Evolutionary conservation across 805 yeast species (phyloP), one percentile per base, ranked within the genome.

Genomic region (Zygoascus biomembranicola): DNA sequence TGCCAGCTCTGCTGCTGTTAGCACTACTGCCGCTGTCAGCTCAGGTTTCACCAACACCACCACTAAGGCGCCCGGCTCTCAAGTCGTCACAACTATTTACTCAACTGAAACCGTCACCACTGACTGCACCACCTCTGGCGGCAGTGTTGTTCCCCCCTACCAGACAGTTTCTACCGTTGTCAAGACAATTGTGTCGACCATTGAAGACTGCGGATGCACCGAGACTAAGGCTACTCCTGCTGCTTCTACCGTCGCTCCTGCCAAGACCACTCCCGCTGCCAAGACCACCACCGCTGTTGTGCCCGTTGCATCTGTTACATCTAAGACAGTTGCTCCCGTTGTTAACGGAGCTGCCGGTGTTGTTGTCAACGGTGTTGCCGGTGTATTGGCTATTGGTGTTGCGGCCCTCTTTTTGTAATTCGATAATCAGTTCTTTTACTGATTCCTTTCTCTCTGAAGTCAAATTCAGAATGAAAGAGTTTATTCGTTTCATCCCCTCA

Each of bases 61-160:
- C 5, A 6, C 28, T 6, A 23, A 23, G 28, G 6, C 28, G 3
- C 3, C 28, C 6, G 28, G 28, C 3, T 6, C 28, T 23, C 28
- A 3, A 4, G 28, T 23, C 6, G 39, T 35, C 39, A 42, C 44
- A 5, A 19, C 26, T 11, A 42, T 42, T 18, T 11, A 5, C 20
- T 5, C 44, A 5, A 42, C 44, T n/a, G 49, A 44, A 11, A 52
- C 50, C 26, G 32, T 48, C 47, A 52, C 55, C 28, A 46, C 53
- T 49, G 58, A 54, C 18, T 56, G 57, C 45, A 53, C 57, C 47
- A 56, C 55, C 39, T 43, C 57, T 16, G 52, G 54, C 32, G 56
- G 59, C n/a, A 52, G 50, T 39, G 31, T 32, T 35, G 51, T 39
- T 35, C 32, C 20, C 5, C 23, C 51, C 45, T 32, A 49, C 52